Conservation (phyloP, 805 yeast species). For the Nakazawaea wickerhamii region DNA sequence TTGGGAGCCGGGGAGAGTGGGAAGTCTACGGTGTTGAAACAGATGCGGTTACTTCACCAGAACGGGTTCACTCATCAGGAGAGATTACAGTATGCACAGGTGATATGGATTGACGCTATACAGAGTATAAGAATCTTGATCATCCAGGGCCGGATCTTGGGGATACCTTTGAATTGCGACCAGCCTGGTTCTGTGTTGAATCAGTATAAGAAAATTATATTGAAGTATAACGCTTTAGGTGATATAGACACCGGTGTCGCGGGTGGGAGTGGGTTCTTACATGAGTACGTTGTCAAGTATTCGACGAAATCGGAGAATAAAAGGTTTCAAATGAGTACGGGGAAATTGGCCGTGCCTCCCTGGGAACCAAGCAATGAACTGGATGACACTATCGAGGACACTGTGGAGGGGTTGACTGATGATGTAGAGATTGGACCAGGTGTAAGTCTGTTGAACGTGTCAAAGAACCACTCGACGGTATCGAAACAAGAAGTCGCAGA, state of each 20-base stretch:
- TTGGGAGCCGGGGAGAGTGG: slow-evolving; percentile 95
- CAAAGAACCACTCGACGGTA: not conserved
- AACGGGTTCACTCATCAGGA: slow-evolving; percentile 81
- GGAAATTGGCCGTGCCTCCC: slow-evolving; percentile 32
- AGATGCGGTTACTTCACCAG: slow-evolving; percentile 78
- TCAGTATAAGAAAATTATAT: slow-evolving; percentile 41
- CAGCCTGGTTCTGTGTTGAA: slow-evolving; percentile 40
- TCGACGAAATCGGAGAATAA: slow-evolving; percentile 47
- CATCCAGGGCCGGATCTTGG: slow-evolving; percentile 65
- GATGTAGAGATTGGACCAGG: slow-evolving; percentile 12
- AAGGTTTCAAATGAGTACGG: slow-evolving; percentile 51
- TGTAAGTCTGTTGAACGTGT: slow-evolving; percentile 1
- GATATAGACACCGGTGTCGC: slow-evolving; percentile 62
- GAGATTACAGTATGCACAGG: slow-evolving; percentile 71
- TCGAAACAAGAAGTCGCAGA: slow-evolving; percentile 55
- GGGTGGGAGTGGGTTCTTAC: slow-evolving; percentile 58
- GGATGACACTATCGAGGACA: slow-evolving; percentile 11
- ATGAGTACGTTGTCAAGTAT: slow-evolving; percentile 59
- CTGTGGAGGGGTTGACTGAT: slow-evolving; percentile 15
- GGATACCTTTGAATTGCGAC: slow-evolving; percentile 65
- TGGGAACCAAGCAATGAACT: slow-evolving; percentile 17
- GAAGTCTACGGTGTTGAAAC: slow-evolving; percentile 87
- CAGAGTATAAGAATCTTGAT: slow-evolving; percentile 77
- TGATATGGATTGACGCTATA: slow-evolving; percentile 90
- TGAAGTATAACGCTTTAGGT: slow-evolving; percentile 53